Evolutionary conservation across 1,139 yeast species (phyloP).

Genomic region (Kurtzmaniella quercitrusa): DNA sequence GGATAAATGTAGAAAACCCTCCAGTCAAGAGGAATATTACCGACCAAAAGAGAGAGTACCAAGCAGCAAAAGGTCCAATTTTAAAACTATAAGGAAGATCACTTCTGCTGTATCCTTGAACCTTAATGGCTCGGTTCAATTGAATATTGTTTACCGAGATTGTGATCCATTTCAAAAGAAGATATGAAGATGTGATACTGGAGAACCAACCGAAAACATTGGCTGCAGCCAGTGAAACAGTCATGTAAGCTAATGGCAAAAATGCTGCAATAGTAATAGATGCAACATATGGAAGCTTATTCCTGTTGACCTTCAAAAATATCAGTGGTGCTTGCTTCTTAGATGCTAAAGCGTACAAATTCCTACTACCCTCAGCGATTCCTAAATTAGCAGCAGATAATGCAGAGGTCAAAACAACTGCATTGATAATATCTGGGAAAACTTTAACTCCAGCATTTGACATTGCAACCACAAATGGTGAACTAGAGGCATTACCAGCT

Average conservation of each 20-base stretch:
- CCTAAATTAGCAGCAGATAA: conserved; percentile 72
- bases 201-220: conserved; percentile 28
- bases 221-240: conserved; percentile 16
- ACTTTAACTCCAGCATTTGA: conserved; percentile 57
- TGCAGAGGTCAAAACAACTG: conserved; percentile 61
- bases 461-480: conserved; percentile 47
- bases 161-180: conserved; percentile 23
- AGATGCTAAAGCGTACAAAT: conserved; percentile 57
- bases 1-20: conserved; percentile 34
- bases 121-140: conserved; percentile 30
- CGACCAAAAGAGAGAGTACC: conserved; percentile 29
- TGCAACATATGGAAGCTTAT: conserved; percentile 34
- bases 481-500: conserved; percentile 37
- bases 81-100: conserved; percentile 29
- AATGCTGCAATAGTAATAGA: conserved; percentile 9
- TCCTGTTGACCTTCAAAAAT: conserved; percentile 33
- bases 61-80: conserved; percentile 16
- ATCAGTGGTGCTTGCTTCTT: conserved; percentile 36
- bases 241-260: conserved; percentile 26
- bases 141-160: conserved; percentile 29
- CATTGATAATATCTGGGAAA: conserved; percentile 63
- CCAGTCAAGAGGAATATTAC: conserved; percentile 32
- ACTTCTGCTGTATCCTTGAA: conserved; percentile 32
- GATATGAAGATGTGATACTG: conserved; percentile 19
- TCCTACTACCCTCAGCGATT: conserved; percentile 65